Evolutionary conservation across 1,284 basidiomycete species (phyloP), one percentile per base, ranked within the genome.

Genomic region (Pterulicium gracile): DNA sequence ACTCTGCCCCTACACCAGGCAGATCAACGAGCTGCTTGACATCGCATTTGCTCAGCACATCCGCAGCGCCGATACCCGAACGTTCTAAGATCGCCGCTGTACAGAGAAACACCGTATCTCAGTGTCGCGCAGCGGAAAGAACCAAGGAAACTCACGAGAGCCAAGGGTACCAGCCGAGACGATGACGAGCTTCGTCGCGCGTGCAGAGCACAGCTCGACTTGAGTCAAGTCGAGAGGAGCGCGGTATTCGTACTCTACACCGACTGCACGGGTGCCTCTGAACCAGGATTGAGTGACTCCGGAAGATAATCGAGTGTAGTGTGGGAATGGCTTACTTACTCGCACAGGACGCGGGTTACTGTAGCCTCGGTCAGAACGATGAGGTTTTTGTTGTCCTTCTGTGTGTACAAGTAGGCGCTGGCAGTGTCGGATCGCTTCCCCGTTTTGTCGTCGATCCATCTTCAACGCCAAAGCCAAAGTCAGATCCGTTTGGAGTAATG

Each of bases 361-460:
- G 66, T 62, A 42, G 63, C 66, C 3, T 63, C 61, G 5, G 57
- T 58, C 3, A 64, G 21, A n/a, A 77, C 61, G 3, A 56, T 55
- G 7, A 77, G 49, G 43, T 74, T 75, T 18, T 62, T 59, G 46
- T 68, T 68, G 17, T 58, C 52, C 1, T 56, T 50, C 44, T 75
- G 67, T 32, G 71, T 72, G 54, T 81, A 82, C 12, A 82, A 59
- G 50, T 73, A 79, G 51, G 68, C 49, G 51, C 79, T 76, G 1
- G 81, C 69, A 2, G 71, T 56, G 53, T 82, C 79, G 0, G 72
- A 80, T 7, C 80, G 74, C 43, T 54, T 69, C 22, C 81, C 81
- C 0, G 69, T 77, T 20, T 61, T 52, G 0, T 53, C 57, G 48
- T 76, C 66, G 14, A 80, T 65, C 58, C 74, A 81, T 52, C 76